phyloP scores from a whole-genome alignment of 257 asterid species.

The Anisodus tanguticus region DNA sequence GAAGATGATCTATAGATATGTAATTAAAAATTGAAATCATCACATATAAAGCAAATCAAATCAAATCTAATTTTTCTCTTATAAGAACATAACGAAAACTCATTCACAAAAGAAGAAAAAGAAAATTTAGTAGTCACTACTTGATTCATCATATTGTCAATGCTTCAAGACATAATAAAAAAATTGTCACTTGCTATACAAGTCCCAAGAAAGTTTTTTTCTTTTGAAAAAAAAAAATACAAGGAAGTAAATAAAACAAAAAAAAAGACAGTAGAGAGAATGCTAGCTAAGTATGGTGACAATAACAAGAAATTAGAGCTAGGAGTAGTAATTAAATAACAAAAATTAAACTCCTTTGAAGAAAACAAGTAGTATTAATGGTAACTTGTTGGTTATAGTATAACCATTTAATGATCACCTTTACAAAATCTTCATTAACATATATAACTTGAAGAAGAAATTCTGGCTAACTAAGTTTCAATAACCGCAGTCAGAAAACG shows the following conservation, averaged over 20 bases:
- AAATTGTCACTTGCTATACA: constrained; percentile 36
- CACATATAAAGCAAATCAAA: too few relatives aligned
- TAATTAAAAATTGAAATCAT: too few relatives aligned
- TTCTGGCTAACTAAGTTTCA: neutral
- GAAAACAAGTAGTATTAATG: neutral
- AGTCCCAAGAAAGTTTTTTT: constrained; percentile 14
- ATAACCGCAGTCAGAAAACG: neutral
- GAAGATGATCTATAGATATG: too few relatives aligned
- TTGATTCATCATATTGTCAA: too few relatives aligned
- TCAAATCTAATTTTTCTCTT: too few relatives aligned
- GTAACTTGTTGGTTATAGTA: neutral
- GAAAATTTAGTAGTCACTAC: too few relatives aligned
- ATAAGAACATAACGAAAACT: too few relatives aligned
- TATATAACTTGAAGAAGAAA: neutral
- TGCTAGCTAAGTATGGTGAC: neutral
- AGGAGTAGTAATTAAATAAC: neutral
- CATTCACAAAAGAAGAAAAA: too few relatives aligned
- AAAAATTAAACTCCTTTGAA: neutral
- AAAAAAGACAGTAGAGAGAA: neutral
- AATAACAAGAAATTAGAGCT: neutral
- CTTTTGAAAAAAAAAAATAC: neutral
- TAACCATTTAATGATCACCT: neutral
- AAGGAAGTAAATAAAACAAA: neutral
- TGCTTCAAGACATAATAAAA: too few relatives aligned
- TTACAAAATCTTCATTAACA: neutral